These are phyloP conservation scores for Saccharomyces pastorianus DNA, from an alignment of 1,139 yeast genomes.

Conservation along the genomic window DNA sequence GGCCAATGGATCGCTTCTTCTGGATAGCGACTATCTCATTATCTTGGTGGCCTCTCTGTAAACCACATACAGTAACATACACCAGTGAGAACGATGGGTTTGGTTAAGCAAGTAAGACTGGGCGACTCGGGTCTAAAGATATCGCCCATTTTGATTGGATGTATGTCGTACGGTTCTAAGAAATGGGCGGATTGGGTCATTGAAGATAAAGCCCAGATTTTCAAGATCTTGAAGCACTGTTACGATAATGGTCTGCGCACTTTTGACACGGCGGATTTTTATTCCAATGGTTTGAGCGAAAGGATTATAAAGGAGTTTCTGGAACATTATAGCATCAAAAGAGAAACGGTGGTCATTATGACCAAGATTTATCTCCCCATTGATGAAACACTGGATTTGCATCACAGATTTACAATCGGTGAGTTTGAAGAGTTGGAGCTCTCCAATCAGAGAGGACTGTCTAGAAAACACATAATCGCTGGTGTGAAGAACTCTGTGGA, in stretches of 20 bases:
- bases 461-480: conserved; percentile 43
- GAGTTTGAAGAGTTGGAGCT: conserved; percentile 17
- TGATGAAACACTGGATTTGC: conserved; percentile 17
- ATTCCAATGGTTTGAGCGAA: conserved; percentile 37
- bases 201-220: conserved; percentile 31
- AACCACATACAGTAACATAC: background rate
- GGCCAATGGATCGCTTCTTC: too few species aligned
- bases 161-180: conserved; percentile 43
- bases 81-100: background rate
- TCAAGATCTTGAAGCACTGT: conserved; percentile 36
- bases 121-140: conserved; percentile 38
- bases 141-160: conserved; percentile 42
- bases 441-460: conserved; percentile 34
- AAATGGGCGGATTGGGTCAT: conserved; percentile 39
- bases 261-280: conserved; percentile 39
- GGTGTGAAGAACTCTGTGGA: conserved; percentile 36
- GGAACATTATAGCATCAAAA: conserved; percentile 32
- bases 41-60: background rate
- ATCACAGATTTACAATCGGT: conserved; percentile 1
- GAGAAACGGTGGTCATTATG: conserved; percentile 37
- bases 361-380: conserved; percentile 31
- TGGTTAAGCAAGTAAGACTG: conserved; percentile 11
- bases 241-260: conserved; percentile 41
- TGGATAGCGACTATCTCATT: background rate
- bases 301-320: conserved; percentile 34